These are phyloP conservation scores for Kwoniella pini DNA, from an alignment of 768 basidiomycete genomes.

Conservation along the genomic window DNA sequence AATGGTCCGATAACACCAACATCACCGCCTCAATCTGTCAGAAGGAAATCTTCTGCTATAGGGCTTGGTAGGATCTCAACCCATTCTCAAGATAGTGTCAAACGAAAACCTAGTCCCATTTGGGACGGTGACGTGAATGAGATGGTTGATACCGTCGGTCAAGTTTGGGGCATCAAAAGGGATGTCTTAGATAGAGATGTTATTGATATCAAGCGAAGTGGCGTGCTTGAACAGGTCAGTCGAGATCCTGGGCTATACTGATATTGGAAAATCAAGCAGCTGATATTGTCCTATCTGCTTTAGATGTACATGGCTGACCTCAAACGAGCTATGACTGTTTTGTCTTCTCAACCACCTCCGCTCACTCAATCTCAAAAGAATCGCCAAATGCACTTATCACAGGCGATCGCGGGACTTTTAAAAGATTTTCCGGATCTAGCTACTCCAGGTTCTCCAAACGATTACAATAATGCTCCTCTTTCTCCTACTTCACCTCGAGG, in stretches of 20 bases:
- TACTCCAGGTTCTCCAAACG: slow-evolving; percentile 26
- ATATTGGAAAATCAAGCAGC: background rate
- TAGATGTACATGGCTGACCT: slow-evolving; percentile 47
- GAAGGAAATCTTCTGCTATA: slow-evolving; percentile 3
- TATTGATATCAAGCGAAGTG: slow-evolving; percentile 30
- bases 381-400: slow-evolving; percentile 33
- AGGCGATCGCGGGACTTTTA: slow-evolving; percentile 23
- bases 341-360: slow-evolving; percentile 23
- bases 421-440: slow-evolving; percentile 36
- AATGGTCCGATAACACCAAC: background rate
- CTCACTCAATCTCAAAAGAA: slow-evolving; percentile 22
- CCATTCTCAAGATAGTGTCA: slow-evolving; percentile 19
- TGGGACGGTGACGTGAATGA: slow-evolving; percentile 27
- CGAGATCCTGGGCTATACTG: background rate
- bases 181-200: slow-evolving; percentile 40
- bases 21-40: background rate
- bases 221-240: slow-evolving; percentile 42
- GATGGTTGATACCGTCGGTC: slow-evolving; percentile 32
- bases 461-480: slow-evolving; percentile 11
- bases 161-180: slow-evolving; percentile 31
- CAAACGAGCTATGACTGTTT: slow-evolving; percentile 33
- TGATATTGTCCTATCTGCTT: background rate
- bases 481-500: slow-evolving; percentile 8
- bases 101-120: slow-evolving; percentile 34
- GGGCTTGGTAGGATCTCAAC: slow-evolving; percentile 13